Percentiles rank a stretch among this genome's conserved stretches.
Conservation (phyloP, 768 basidiomycete species). For the Suillus spraguei region DNA sequence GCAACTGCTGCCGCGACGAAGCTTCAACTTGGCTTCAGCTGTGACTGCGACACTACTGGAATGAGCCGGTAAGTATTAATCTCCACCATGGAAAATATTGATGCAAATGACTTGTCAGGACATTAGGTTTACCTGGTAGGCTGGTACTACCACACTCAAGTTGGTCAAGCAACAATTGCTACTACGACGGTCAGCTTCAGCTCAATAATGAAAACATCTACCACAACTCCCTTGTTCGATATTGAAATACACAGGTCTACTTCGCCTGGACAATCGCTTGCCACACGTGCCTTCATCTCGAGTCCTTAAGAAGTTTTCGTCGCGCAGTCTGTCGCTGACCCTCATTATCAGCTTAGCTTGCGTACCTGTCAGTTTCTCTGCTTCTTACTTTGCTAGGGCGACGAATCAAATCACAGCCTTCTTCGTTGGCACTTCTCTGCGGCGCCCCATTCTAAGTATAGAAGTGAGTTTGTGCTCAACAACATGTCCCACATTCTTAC, state of each 20-base stretch:
- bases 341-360: not conserved
- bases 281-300: conserved; percentile 35
- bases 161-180: not conserved
- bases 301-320: conserved; percentile 31
- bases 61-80: not conserved
- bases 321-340: conserved; percentile 23
- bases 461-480: conserved; percentile 28
- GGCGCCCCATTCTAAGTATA: conserved; percentile 29
- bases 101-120: too few relatives aligned
- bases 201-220: conserved; percentile 10
- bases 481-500: conserved; percentile 11
- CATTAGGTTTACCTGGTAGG: not conserved
- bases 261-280: conserved; percentile 34
- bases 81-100: not conserved
- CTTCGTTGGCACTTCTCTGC: not conserved
- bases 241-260: conserved; percentile 14
- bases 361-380: conserved; percentile 5
- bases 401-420: not conserved
- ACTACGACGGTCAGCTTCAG: not conserved
- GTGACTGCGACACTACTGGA: not conserved
- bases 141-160: not conserved
- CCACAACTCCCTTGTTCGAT: conserved; percentile 11
- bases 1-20: not conserved
- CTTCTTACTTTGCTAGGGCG: not conserved
- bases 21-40: not conserved